Evolutionary conservation across 805 yeast species (phyloP).

Genomic region (Ogataea ramenticola): DNA sequence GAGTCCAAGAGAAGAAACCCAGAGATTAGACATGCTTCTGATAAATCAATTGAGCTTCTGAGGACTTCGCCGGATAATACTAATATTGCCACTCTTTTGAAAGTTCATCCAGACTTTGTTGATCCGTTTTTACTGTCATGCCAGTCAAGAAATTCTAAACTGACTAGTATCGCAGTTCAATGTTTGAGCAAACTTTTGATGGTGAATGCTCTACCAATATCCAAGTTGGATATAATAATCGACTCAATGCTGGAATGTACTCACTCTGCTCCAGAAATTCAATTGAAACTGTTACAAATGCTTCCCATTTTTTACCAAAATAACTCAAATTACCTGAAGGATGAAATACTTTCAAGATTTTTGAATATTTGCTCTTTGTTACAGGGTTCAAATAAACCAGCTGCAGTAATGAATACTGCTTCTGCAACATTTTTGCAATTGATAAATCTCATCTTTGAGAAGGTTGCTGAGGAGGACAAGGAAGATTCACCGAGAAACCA

Average conservation of each 20-base stretch:
- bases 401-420: constrained; percentile 83
- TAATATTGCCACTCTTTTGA: background rate
- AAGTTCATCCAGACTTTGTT: constrained; percentile 37
- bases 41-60: constrained; percentile 41
- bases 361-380: constrained; percentile 66
- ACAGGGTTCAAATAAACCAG: constrained; percentile 59
- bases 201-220: constrained; percentile 45
- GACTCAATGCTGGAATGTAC: constrained; percentile 69
- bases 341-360: constrained; percentile 47
- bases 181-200: constrained; percentile 57
- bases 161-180: constrained; percentile 65
- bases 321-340: constrained; percentile 50
- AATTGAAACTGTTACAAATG: constrained; percentile 77
- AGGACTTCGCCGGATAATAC: constrained; percentile 29
- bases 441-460: constrained; percentile 70
- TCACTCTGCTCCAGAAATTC: constrained; percentile 71
- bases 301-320: constrained; percentile 67
- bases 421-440: constrained; percentile 89
- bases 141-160: constrained; percentile 65
- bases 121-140: constrained; percentile 70
- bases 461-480: constrained; percentile 37
- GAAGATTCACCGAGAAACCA: constrained; percentile 12
- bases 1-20: constrained; percentile 68
- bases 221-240: constrained; percentile 47
- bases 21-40: constrained; percentile 56